Evolutionary conservation across 2,329 filamentous ascomycete species (phyloP), one percentile per base, ranked within the genome.

Genomic region (Xylariaceae sp.): DNA sequence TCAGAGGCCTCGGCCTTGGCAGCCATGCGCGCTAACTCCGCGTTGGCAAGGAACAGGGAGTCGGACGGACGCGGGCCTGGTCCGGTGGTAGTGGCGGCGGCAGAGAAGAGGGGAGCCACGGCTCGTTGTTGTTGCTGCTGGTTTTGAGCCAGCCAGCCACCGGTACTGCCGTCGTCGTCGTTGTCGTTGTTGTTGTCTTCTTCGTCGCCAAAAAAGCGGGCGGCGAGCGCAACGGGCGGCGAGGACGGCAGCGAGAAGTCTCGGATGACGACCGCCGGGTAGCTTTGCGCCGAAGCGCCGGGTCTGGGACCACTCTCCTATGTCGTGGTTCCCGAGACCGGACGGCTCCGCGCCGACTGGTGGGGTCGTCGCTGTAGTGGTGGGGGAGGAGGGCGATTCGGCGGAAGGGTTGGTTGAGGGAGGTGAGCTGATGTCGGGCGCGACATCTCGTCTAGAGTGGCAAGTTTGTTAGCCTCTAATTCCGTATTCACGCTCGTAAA

Each of bases 81-180:
- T n/a, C n/a, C n/a, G n/a, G 15, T 13, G 33, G 15, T 13, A 4
- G 20, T 18, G 27, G 16, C 13, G 3, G 23, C 15, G 18, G 27
- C 41, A 15, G 45, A 18, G 8, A 44, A 21, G 13, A 41, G 50
- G 21, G 24, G 46, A 2, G 40, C 23, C 11, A 46, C 23, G 3
- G 33, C 46, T 4, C 35, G 42, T 27, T 33, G 46, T 7, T 45
- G 46, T 29, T 15, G 26, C 3, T 20, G 33, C n/a, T 45, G 24
- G 21, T 55, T 33, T 13, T 36, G n/a, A 5, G 23, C 27, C 8
- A 55, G 46, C 52, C 52, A 55, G n/a, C 52, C 52, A 18, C 51
- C 45, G 1, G 15, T 21, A 8, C 50, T 33, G 8, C 27, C 33
- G 4, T 40, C 51, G 6, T n/a, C 16, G 11, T 30, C 6, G 13